Percentiles rank a stretch among this genome's conserved stretches.
Evolutionary conservation across 2,329 filamentous ascomycete species (phyloP).

Genomic region (Fusarium mangiferae): DNA sequence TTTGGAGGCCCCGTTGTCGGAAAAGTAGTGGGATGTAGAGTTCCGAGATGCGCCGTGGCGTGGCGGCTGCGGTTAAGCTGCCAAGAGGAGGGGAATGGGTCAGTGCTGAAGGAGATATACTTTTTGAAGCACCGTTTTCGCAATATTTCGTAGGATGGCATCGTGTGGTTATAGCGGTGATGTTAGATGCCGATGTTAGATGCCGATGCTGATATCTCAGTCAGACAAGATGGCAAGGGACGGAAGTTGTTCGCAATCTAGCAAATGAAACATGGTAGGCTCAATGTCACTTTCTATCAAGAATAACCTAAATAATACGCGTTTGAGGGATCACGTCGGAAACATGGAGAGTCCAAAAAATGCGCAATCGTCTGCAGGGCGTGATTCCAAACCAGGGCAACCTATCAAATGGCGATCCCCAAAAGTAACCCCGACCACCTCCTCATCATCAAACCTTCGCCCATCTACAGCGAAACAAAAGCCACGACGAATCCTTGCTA

Average conservation of each 20-base stretch:
- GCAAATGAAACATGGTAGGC: neutral
- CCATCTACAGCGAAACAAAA: neutral
- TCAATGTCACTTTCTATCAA: neutral
- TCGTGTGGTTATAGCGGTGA: neutral
- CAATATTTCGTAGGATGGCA: neutral
- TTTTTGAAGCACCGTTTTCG: neutral
- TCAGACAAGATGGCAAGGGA: neutral
- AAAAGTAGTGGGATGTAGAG: neutral
- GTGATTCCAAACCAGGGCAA: constrained; percentile 1
- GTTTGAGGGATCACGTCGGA: neutral
- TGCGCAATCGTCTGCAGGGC: neutral
- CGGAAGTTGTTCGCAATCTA: neutral
- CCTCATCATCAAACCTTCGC: neutral
- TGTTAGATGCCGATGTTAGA: neutral
- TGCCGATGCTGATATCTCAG: neutral
- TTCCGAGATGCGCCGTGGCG: constrained; percentile 1
- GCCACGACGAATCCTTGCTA: too few species aligned
- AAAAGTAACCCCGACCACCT: neutral
- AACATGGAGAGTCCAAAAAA: neutral
- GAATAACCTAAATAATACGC: neutral
- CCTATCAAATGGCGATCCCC: constrained; percentile 5
- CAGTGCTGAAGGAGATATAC: neutral
- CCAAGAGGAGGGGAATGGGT: neutral
- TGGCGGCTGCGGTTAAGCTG: neutral
- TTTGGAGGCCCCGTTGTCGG: neutral